These are phyloP conservation scores for Ganoderma lucidum DNA, from an alignment of 1,284 basidiomycete genomes.

Conservation along the genomic window DNA sequence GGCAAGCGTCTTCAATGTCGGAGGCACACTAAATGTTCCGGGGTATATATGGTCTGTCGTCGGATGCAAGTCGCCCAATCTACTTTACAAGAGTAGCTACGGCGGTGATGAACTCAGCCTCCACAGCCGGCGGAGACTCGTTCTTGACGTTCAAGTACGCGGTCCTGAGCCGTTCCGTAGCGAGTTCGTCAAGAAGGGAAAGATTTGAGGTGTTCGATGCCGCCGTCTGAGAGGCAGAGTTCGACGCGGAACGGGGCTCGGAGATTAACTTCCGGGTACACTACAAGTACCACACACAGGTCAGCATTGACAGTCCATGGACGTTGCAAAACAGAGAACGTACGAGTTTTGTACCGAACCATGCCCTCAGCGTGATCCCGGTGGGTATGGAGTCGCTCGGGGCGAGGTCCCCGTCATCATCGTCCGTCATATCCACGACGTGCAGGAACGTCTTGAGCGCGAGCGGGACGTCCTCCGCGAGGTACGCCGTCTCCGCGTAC, in stretches of 20 bases:
- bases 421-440: conserved; percentile 84
- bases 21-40: conserved; percentile 4
- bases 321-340: conserved; percentile 39
- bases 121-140: conserved; percentile 39
- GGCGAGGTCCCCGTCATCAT: conserved; percentile 52
- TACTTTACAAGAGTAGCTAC: conserved; percentile 39
- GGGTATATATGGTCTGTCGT: conserved; percentile 22
- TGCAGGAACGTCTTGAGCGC: conserved; percentile 87
- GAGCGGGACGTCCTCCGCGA: conserved; percentile 75
- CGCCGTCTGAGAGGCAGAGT: conserved; percentile 64
- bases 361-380: conserved; percentile 74
- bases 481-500: conserved; percentile 90
- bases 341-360: conserved; percentile 89
- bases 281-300: conserved; percentile 44
- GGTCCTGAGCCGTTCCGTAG: conserved; percentile 72
- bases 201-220: conserved; percentile 60
- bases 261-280: conserved; percentile 63
- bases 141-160: conserved; percentile 52
- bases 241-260: conserved; percentile 43
- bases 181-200: conserved; percentile 66
- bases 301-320: background rate
- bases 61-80: background rate
- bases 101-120: conserved; percentile 36
- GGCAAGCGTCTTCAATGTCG: background rate
- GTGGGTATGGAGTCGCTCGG: conserved; percentile 58